Evolutionary conservation across 768 basidiomycete genomes (phyloP), one percentile per base, ranked within the genome.

Genomic region (Astraeus odoratus): DNA sequence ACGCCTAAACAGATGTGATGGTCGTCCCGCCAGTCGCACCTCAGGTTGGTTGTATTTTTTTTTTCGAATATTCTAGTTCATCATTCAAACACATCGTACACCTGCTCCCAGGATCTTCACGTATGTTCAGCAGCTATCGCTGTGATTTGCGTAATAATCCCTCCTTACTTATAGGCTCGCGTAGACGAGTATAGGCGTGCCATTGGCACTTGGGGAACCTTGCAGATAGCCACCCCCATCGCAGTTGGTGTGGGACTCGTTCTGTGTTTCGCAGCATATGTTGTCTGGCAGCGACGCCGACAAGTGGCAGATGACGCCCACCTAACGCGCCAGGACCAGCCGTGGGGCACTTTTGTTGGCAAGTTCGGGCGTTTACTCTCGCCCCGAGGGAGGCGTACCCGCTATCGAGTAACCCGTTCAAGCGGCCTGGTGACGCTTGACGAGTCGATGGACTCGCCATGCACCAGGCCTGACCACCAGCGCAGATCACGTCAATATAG

Each of bases 191-290:
- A 15, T 12, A 2, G n/a, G 19, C 27, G 9, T 26, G 8, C 23
- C 20, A 24, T 13, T 2, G 8, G 29, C 3, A 29, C 22, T 13
- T 67, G 65, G 65, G 40, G 40, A 12, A 5, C 63, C 12, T 27
- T 62, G 7, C 68, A 71, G 40, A 67, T 70, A 38, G 60, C 57
- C 8, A 34, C 57, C 0, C 69, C 70, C 6, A 54, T 58, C 43
- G 57, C 68, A 33, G 62, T 67, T 8, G 69, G 64, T 23, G 53
- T 57, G 4, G 54, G 25, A 30, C 57, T 70, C 13, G 36, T 64
- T 20, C 36, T 58, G 1, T 5, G 57, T 24, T 57, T 63, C 26
- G 42, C 27, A 15, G 46, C 20, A 26, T 55, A 53, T 26, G 31
- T 66, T 47, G 34, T 60, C 26, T 64, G 57, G 55, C 41, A 50